Base-by-base conservation (phyloP, 2,329 filamentous ascomycete genomes). In the Ceratocystiopsis minuta region DNA sequence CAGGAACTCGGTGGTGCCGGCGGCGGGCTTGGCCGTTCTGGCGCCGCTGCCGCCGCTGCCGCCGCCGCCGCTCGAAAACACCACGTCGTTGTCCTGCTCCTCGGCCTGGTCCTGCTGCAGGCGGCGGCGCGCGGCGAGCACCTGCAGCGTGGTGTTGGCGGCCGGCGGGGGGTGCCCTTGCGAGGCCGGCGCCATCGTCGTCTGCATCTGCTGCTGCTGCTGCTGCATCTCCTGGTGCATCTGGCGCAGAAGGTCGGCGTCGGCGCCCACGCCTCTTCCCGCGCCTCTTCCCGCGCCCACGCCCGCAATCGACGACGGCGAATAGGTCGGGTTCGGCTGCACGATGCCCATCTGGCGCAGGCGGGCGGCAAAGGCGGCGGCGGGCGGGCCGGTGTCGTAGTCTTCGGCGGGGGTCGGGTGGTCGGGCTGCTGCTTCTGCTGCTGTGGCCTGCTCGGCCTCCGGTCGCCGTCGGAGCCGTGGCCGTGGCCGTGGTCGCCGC, bases 281-380 rank as follows among this genome's bases (percentile, higher is more conserved):
- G 31, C 28, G 35, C 20, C 38, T 16, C n/a, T 16, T 6, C 20
- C 20, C 4, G 20, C 20, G 7, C 20, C 20, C 24, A 10, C 6
- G 39, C 34, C 44, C 9, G 60, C 67, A 2, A 58, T 68, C 9
- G 68, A 72, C 2, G 67, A 70, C 18, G 65, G 59, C 6, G 68
- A 72, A 38, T 61, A 65, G 5, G 66, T 70, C 28, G 70, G 68
- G 47, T 66, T 68, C 5, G 70, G 68, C 38, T 68, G 61, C 10
- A 62, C 69, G 28, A 72, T 58, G 51, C 70, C 70, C 63, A 75
- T 71, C 46, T 68, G 56, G 20, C 61, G 61, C 6, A 75, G 61
- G 15, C 70, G 68, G 39, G 57, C 56, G 10, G 68, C 64, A 54
- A 70, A 73, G 46, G 57, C 63, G 16, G 57, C 24, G 24, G 24